Conservation (phyloP, 768 basidiomycete genomes). For the Leucocoprinus birnbaumii region DNA sequence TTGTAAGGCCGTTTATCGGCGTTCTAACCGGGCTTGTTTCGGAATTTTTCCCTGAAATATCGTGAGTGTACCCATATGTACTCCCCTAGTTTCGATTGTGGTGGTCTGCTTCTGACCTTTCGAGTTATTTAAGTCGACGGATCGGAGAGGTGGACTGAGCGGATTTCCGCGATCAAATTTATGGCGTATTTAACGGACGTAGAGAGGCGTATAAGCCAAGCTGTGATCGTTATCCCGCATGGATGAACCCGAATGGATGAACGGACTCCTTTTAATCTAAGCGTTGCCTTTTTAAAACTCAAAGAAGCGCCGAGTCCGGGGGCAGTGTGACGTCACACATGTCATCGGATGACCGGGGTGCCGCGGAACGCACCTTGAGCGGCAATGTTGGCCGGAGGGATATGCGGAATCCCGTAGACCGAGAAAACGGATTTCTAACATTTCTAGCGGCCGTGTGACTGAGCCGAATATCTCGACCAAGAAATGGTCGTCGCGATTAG, state of each 20-base stretch:
- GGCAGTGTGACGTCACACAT: constrained; percentile 7
- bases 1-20: too few relatives aligned
- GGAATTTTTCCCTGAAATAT: too few relatives aligned
- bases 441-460: constrained; percentile 2
- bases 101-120: neutral
- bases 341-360: constrained; percentile 5
- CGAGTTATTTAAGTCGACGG: constrained; percentile 1
- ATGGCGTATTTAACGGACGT: constrained; percentile 2
- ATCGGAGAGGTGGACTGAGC: neutral
- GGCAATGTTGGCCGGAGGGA: neutral
- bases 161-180: neutral
- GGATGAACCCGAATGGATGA: too few relatives aligned
- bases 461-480: neutral
- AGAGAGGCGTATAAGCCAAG: neutral
- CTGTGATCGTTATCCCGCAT: neutral
- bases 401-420: constrained; percentile 5
- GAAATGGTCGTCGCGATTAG: constrained; percentile 1
- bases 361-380: constrained; percentile 6
- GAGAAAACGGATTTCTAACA: neutral
- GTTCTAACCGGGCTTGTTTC: too few relatives aligned
- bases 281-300: too few relatives aligned
- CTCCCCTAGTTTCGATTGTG: too few relatives aligned
- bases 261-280: too few relatives aligned
- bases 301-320: neutral
- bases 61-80: too few relatives aligned